These are phyloP conservation scores for Daldinia concentrica DNA, from an alignment of 495 filamentous ascomycete genomes.

Conservation along the genomic window DNA sequence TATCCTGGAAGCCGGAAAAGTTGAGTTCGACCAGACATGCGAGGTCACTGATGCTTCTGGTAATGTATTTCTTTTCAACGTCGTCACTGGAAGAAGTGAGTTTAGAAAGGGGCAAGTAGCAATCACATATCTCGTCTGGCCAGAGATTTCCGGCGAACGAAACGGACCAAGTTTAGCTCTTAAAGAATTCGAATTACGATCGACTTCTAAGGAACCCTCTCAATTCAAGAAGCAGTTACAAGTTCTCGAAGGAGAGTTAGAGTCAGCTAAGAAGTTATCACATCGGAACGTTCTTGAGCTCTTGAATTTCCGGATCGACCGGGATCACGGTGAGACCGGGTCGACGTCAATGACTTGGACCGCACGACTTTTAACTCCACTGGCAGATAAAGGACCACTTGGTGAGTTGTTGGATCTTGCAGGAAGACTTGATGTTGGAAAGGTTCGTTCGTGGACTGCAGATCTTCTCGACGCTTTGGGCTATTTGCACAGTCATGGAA, in stretches of 20 bases:
- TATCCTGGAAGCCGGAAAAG: slow-evolving; percentile 39
- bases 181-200: slow-evolving; percentile 70
- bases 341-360: slow-evolving; percentile 65
- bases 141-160: slow-evolving; percentile 62
- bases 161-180: slow-evolving; percentile 70
- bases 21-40: slow-evolving; percentile 77
- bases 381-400: slow-evolving; percentile 83
- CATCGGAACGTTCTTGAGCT: slow-evolving; percentile 83
- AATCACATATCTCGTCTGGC: slow-evolving; percentile 74
- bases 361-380: slow-evolving; percentile 81
- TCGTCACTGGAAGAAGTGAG: slow-evolving; percentile 68
- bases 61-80: slow-evolving; percentile 66
- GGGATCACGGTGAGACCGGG: slow-evolving; percentile 52
- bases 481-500: slow-evolving; percentile 81
- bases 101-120: slow-evolving; percentile 65
- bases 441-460: slow-evolving; percentile 83
- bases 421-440: slow-evolving; percentile 73
- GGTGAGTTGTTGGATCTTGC: slow-evolving; percentile 82
- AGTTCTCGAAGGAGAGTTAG: slow-evolving; percentile 72
- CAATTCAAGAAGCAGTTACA: slow-evolving; percentile 73
- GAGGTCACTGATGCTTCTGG: slow-evolving; percentile 66
- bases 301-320: slow-evolving; percentile 80
- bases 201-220: slow-evolving; percentile 62
- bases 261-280: slow-evolving; percentile 73
- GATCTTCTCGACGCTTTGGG: slow-evolving; percentile 91